Percentiles rank a stretch among this genome's conserved stretches.
These are phyloP conservation scores for Ulmus americana DNA, from an alignment of 331 rosid genomes.

Conservation along the genomic window DNA sequence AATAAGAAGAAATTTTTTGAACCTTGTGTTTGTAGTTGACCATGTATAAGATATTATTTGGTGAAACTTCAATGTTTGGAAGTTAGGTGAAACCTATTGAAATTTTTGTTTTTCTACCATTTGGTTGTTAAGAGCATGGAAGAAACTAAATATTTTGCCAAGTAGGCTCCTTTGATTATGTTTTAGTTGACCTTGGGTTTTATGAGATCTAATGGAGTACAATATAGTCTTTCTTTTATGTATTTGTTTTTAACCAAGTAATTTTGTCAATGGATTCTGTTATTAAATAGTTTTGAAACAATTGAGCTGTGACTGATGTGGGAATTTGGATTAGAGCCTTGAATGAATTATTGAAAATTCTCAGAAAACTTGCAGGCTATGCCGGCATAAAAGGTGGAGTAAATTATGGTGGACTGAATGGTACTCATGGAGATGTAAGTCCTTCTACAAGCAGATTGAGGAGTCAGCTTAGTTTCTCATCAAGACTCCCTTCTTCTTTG, in stretches of 20 bases:
- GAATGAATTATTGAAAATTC: slow-evolving; percentile 12
- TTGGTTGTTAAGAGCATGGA: not conserved
- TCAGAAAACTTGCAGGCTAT: slow-evolving; percentile 42
- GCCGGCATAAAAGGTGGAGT: slow-evolving; percentile 35
- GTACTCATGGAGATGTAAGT: slow-evolving; percentile 31
- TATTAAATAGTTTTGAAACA: not conserved
- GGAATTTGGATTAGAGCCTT: not conserved
- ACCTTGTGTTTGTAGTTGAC: too few species aligned
- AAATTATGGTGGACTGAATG: slow-evolving; percentile 33
- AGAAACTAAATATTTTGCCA: not conserved
- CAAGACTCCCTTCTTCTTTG: slow-evolving; percentile 41
- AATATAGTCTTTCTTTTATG: not conserved
- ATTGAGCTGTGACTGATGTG: slow-evolving; percentile 1
- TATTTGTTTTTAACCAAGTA: not conserved
- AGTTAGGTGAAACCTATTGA: not conserved
- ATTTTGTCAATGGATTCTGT: too few species aligned
- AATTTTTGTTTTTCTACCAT: not conserved
- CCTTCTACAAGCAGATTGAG: slow-evolving; percentile 45
- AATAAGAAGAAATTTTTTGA: too few species aligned
- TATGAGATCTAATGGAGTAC: not conserved
- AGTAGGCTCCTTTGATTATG: not conserved
- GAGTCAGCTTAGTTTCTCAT: slow-evolving; percentile 49
- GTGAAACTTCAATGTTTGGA: not conserved
- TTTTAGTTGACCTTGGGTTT: not conserved
- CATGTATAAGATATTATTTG: too few species aligned